Conservation (phyloP, 768 basidiomycete genomes). For the Macrolepiota dolichaula region DNA sequence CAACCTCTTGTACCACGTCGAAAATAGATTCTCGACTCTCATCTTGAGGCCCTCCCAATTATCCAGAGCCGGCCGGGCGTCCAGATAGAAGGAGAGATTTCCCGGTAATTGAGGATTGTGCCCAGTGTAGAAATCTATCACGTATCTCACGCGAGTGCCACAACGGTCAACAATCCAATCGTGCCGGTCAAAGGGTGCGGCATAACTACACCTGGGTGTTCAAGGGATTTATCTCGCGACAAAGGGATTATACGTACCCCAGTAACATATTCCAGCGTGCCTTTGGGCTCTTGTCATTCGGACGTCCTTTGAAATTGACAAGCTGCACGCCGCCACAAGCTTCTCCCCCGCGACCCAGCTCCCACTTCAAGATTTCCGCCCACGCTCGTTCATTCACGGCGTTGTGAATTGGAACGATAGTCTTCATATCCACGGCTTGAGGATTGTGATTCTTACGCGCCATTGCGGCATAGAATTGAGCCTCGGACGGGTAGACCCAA, state of each 20-base stretch:
- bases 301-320: conserved; percentile 88
- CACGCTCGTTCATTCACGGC: conserved; percentile 96
- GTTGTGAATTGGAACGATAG: conserved; percentile 97
- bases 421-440: conserved; percentile 84
- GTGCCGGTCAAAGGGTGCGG: conserved; percentile 93
- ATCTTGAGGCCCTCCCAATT: conserved; percentile 92
- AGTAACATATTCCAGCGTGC: conserved; percentile 80
- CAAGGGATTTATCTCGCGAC: conserved; percentile 4
- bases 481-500: conserved; percentile 98
- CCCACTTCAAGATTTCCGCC: conserved; percentile 82
- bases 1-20: conserved; percentile 8
- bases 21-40: conserved; percentile 49
- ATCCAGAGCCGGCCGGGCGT: conserved; percentile 92
- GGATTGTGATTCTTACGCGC: conserved; percentile 91
- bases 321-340: conserved; percentile 78
- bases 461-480: conserved; percentile 99
- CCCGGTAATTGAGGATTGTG: conserved; percentile 43
- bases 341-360: conserved; percentile 75
- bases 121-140: conserved; percentile 98
- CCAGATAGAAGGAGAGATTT: conserved; percentile 85
- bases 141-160: conserved; percentile 84
- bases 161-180: conserved; percentile 97
- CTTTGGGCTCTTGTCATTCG: conserved; percentile 73
- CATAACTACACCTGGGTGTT: conserved; percentile 55
- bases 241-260: conserved; percentile 57